phyloP scores from a whole-genome alignment of 1,284 basidiomycete genomes.

The Sparassis latifolia region DNA sequence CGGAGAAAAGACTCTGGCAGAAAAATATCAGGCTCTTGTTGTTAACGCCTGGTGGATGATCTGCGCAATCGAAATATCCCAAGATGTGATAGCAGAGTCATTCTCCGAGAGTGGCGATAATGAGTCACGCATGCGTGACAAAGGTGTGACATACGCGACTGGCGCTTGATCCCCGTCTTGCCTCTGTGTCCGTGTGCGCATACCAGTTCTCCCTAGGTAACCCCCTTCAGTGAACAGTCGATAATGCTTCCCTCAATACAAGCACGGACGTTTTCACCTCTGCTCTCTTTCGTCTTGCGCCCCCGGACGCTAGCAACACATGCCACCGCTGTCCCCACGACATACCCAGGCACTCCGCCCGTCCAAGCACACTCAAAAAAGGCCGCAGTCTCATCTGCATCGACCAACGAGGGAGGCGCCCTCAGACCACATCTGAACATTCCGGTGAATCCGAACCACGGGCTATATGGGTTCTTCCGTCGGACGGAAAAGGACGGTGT shows the following conservation, averaged over 20 bases:
- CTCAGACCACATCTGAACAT: conserved; percentile 39
- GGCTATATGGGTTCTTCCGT: conserved; percentile 72
- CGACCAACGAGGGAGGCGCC: conserved; percentile 14
- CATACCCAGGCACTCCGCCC: background rate
- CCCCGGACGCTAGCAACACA: conserved; percentile 1
- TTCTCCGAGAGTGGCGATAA: too few relatives aligned
- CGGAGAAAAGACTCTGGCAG: too few relatives aligned
- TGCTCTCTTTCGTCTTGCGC: background rate
- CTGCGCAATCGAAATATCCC: too few relatives aligned
- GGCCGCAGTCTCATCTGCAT: background rate
- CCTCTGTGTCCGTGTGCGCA: background rate
- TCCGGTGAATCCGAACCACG: conserved; percentile 50
- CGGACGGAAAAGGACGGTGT: conserved; percentile 36
- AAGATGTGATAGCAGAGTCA: too few relatives aligned
- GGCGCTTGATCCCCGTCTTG: too few relatives aligned
- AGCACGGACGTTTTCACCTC: background rate
- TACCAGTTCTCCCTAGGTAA: background rate
- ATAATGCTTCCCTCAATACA: background rate
- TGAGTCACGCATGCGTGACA: too few relatives aligned
- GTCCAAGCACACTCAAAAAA: background rate
- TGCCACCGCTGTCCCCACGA: conserved; percentile 1
- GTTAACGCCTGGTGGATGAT: too few relatives aligned
- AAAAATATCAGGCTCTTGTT: too few relatives aligned
- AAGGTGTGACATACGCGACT: too few relatives aligned
- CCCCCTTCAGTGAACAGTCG: background rate